Conservation (phyloP, 108 stramenopile genomes). For the Chaetoceros tenuissimus region DNA sequence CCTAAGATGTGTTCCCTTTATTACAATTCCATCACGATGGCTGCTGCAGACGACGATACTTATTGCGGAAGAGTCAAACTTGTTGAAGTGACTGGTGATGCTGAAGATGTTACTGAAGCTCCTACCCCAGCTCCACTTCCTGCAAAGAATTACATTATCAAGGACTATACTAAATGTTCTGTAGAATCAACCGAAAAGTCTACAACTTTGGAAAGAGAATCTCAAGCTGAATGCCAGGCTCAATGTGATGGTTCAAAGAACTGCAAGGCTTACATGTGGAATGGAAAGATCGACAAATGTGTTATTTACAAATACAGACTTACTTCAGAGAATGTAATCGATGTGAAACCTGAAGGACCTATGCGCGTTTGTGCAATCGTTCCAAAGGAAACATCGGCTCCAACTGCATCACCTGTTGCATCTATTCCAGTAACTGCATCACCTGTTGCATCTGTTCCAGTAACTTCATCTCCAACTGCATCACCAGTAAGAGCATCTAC, state of each 20-base stretch:
- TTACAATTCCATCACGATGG: neutral
- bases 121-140: neutral
- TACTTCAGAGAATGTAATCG: neutral
- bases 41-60: neutral
- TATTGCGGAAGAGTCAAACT: neutral
- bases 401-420: neutral
- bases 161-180: neutral
- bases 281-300: neutral
- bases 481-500: constrained; percentile 9
- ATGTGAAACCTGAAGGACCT: neutral
- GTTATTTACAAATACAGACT: neutral
- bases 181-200: too few species aligned
- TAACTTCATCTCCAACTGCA: constrained; percentile 8
- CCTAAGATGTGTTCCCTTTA: neutral
- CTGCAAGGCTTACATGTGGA: neutral
- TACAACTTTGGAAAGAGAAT: neutral
- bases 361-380: neutral
- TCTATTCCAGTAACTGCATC: neutral
- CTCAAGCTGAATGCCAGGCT: neutral
- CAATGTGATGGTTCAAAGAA: neutral
- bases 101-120: neutral
- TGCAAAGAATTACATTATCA: neutral
- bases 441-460: neutral
- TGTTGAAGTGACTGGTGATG: neutral
- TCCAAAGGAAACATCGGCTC: neutral